phyloP scores from a whole-genome alignment of 2,329 filamentous ascomycete species.

The Rachicladosporium sp. region DNA sequence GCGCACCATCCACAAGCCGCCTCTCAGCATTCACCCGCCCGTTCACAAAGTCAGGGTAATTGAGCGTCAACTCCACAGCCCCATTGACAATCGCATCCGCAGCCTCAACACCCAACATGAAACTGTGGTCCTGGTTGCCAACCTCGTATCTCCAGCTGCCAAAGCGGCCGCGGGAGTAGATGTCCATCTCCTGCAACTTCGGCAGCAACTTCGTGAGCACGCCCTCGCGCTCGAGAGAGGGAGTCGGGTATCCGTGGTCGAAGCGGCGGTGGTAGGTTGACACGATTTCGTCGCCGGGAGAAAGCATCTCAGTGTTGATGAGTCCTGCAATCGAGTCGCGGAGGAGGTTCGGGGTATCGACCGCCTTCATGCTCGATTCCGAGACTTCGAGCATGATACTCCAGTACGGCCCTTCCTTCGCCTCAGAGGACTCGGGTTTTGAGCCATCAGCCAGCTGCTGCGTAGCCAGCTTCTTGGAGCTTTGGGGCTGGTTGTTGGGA shows the following conservation, averaged over 20 bases:
- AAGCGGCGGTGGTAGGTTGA: constrained; percentile 97
- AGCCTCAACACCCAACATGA: constrained; percentile 93
- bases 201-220: constrained; percentile 87
- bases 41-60: constrained; percentile 97
- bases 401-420: constrained; percentile 92
- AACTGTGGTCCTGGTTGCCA: constrained; percentile 94
- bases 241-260: constrained; percentile 96
- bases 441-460: constrained; percentile 75
- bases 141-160: constrained; percentile 97
- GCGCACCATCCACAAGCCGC: constrained; percentile 48
- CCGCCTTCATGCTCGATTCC: constrained; percentile 88
- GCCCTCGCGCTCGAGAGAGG: constrained; percentile 85
- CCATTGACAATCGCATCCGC: constrained; percentile 83
- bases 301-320: constrained; percentile 95
- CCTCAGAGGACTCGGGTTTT: constrained; percentile 58
- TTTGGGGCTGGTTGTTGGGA: constrained; percentile 86
- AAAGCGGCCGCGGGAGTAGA: constrained; percentile 92
- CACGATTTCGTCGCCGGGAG: constrained; percentile 82
- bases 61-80: constrained; percentile 80
- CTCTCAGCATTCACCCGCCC: constrained; percentile 54
- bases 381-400: constrained; percentile 99
- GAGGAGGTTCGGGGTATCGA: constrained; percentile 73
- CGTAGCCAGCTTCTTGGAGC: constrained; percentile 73
- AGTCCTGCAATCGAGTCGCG: constrained; percentile 90
- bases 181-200: constrained; percentile 80